Conservation (phyloP, 192 early-diverging fungal species). For the Rhizoclosmatium sp. region DNA sequence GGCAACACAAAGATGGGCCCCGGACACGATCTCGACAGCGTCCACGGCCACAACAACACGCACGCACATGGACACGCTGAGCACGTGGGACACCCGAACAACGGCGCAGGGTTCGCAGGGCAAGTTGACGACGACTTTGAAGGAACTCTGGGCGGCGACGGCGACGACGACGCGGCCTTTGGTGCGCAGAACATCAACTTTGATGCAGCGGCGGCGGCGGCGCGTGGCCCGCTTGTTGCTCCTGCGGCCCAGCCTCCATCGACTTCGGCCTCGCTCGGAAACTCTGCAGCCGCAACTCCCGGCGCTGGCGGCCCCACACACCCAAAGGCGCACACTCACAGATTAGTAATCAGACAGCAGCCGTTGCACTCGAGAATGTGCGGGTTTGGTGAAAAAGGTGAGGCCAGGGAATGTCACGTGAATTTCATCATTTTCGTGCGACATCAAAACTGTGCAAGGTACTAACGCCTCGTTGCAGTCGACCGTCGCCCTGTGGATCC, state of each 20-base stretch:
- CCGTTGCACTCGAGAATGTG: conserved; percentile 92
- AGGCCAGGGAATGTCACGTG: conserved; percentile 27
- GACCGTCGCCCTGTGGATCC: conserved; percentile 84
- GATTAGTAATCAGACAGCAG: conserved; percentile 72
- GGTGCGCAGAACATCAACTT: neutral
- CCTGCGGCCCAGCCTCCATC: neutral
- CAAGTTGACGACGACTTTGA: neutral
- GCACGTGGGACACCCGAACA: too few relatives aligned
- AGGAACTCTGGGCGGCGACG: neutral
- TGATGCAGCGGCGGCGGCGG: neutral
- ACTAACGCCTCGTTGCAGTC: conserved; percentile 46
- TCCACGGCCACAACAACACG: neutral
- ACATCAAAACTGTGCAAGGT: neutral
- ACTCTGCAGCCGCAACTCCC: conserved; percentile 4
- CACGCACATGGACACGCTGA: neutral
- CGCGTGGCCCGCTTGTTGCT: neutral
- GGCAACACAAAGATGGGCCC: neutral
- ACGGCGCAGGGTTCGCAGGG: neutral
- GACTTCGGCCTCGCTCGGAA: neutral
- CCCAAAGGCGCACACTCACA: conserved; percentile 35
- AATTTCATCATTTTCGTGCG: conserved; percentile 12
- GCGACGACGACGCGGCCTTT: neutral
- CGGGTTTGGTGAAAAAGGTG: conserved; percentile 93
- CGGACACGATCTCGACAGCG: neutral
- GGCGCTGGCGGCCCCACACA: neutral